Base-by-base conservation (phyloP, 2,329 filamentous ascomycete species). In the Akanthomyces dipterigenus region DNA sequence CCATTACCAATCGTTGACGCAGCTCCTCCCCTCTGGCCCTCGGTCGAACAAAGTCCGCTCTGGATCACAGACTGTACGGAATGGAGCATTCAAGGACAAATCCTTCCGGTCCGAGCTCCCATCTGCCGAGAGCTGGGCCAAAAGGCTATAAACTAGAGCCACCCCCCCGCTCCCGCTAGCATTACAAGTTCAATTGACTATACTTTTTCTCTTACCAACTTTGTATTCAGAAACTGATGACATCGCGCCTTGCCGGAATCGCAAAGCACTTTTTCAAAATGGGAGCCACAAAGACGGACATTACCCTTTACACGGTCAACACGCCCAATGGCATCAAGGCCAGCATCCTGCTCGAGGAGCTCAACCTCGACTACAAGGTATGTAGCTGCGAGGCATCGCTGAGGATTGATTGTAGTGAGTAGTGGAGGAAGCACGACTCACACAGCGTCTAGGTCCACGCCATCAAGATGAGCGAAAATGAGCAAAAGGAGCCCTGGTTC, bases 311-410 rank as follows among this genome's bases (percentile, higher is more conserved):
- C 78, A 96, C 91, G 14, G 81, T 83, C 14, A 83, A 87, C 70
- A 96, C 93, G 56, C 91, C 93, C 50, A 96, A 96, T 76, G 91
- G 92, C 65, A 89, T 95, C 80, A 96, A 96, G 74, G 84, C 91
- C 64, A 92, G 90, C 61, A 96, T 96, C 66, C 82, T 90, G 11
- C 78, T 97, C 18, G 91, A 96, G 76, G 92, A 96, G 76, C 82
- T 96, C 5, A 88, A 88, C 66, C 77, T 96, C 45, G 84, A 88
- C n/a, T 96, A 96, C 78, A 86, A 91, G 75, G 83, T 87, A 57
- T 49, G 62, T 16, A 18, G 20, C 49, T 9, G 12, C 14, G 16
- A n/a, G n/a, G 11, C 2, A 4, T 3, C 3, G 8, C 9, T 7
- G 22, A 5, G 12, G 36, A n/a, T n/a, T n/a, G n/a, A n/a, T 38